Evolutionary conservation across 2,329 filamentous ascomycete genomes (phyloP), one percentile per base, ranked within the genome.

Genomic region (Cercospora sp.): DNA sequence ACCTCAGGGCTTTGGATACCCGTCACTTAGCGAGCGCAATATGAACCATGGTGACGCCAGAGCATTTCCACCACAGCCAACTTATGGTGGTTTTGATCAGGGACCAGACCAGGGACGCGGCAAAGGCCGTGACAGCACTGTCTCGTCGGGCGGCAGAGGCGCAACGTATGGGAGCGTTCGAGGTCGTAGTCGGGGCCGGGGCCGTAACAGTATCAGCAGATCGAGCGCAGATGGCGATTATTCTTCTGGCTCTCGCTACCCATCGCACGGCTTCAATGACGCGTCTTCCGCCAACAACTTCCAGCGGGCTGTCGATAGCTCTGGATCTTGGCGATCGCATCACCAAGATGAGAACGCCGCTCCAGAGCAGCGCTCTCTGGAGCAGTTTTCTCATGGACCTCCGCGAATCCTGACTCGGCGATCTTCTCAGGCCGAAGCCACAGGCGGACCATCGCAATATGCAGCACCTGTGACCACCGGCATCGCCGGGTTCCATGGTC

Each of bases 321-420:
- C 61, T 30, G 66, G 63, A 30, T 63, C 60, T 7, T 63, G 59
- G 60, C 60, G 67, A 45, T 30, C 43, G 16, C 21, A 53, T 28
- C 66, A 60, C 13, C 67, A 61, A 24, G 51, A 69, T 60, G 67
- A 69, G 59, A 69, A 69, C 34, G 10, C 30, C 18, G 30, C 63
- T 12, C 66, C 67, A 57, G 30, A 26, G 18, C 30, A 51, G 32
- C 51, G 28, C 16, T 40, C 30, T 59, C 24, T 26, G 16, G 58
- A 66, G 18, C 45, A 24, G 8, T 61, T 61, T 40, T 24, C 57
- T 28, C 57, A 66, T 10, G 64, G 64, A 16, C 64, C 57, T 40
- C 57, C 58, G n/a, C 64, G 45, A 13, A 66, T 66, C 21, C 30
- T 66, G 57, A 32, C 64, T 61, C 64, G 58, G 37, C 43, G 43